phyloP scores from a whole-genome alignment of 1,284 basidiomycete species.

The Apiotrichum mycotoxinovorans region DNA sequence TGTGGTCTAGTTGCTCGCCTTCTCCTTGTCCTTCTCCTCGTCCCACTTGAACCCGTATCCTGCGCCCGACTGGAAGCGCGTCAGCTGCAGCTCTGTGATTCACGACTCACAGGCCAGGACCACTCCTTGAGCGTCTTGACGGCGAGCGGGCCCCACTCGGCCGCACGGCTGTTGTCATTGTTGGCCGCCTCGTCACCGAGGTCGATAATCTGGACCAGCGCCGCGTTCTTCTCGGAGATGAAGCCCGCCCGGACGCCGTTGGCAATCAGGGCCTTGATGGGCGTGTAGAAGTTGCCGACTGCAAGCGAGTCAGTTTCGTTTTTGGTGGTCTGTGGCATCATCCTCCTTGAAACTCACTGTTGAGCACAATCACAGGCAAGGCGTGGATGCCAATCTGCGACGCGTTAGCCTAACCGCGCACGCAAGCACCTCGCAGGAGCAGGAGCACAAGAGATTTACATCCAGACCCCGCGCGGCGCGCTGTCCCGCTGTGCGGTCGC shows the following conservation, averaged over 20 bases:
- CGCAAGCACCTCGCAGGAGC: too few relatives aligned
- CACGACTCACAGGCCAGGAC: conserved; percentile 46
- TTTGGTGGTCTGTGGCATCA: not conserved
- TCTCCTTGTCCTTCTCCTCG: conserved; percentile 8
- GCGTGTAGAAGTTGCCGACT: conserved; percentile 72
- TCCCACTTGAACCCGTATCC: conserved; percentile 44
- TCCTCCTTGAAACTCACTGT: too few relatives aligned
- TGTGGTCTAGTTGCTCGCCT: conserved; percentile 9
- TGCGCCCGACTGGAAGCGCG: conserved; percentile 26
- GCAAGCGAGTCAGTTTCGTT: conserved; percentile 1
- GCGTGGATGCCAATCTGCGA: conserved; percentile 82
- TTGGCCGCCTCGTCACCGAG: conserved; percentile 56
- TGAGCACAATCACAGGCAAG: conserved; percentile 72
- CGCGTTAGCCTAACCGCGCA: not conserved
- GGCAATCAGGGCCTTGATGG: conserved; percentile 68
- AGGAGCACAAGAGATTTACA: not conserved
- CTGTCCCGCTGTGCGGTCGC: conserved; percentile 2
- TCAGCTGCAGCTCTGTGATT: conserved; percentile 9
- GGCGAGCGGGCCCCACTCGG: conserved; percentile 72
- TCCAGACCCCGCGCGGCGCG: conserved; percentile 3
- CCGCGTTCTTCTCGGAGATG: conserved; percentile 61
- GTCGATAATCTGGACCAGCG: conserved; percentile 67
- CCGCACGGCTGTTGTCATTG: conserved; percentile 55
- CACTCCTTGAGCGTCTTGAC: conserved; percentile 65
- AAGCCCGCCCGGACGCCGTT: conserved; percentile 69